These are phyloP conservation scores for Piper betle DNA, from an alignment of 164 flowering plant genomes.

Conservation along the genomic window DNA sequence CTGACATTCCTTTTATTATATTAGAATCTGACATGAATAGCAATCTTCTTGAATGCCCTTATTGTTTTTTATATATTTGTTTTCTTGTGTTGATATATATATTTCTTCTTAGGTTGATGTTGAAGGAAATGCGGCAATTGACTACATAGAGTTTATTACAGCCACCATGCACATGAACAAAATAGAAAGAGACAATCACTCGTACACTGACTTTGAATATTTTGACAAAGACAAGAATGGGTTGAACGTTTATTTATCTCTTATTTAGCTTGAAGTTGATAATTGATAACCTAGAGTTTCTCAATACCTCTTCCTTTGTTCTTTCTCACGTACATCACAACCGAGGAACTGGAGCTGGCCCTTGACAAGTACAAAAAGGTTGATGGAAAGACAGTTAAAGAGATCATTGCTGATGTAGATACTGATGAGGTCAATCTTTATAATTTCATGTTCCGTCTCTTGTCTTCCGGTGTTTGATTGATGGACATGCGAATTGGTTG, in stretches of 20 bases:
- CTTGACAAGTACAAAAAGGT: slow-evolving; percentile 78
- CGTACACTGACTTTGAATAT: slow-evolving; percentile 84
- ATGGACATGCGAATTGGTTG: background rate
- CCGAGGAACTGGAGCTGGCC: slow-evolving; percentile 79
- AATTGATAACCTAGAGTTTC: background rate
- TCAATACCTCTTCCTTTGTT: background rate
- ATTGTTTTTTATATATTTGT: background rate
- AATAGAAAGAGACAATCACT: slow-evolving; percentile 91
- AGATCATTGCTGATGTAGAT: slow-evolving; percentile 94
- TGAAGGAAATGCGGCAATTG: slow-evolving; percentile 83
- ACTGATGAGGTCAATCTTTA: slow-evolving; percentile 50
- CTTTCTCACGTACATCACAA: slow-evolving; percentile 56
- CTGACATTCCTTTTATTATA: no score
- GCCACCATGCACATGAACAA: slow-evolving; percentile 91
- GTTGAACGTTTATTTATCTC: slow-evolving; percentile 9
- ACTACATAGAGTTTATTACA: slow-evolving; percentile 89
- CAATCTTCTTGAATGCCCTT: background rate
- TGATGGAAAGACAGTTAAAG: slow-evolving; percentile 69
- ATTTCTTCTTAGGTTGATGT: slow-evolving; percentile 87
- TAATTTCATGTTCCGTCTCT: background rate
- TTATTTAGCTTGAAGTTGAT: background rate
- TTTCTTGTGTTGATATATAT: background rate
- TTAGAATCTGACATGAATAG: background rate
- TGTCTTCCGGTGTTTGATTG: background rate
- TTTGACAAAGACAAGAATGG: slow-evolving; percentile 94